Percentiles rank a stretch among this genome's conserved stretches.
Evolutionary conservation across 2,329 filamentous ascomycete genomes (phyloP).

Genomic region (Fusarium denticulatum): DNA sequence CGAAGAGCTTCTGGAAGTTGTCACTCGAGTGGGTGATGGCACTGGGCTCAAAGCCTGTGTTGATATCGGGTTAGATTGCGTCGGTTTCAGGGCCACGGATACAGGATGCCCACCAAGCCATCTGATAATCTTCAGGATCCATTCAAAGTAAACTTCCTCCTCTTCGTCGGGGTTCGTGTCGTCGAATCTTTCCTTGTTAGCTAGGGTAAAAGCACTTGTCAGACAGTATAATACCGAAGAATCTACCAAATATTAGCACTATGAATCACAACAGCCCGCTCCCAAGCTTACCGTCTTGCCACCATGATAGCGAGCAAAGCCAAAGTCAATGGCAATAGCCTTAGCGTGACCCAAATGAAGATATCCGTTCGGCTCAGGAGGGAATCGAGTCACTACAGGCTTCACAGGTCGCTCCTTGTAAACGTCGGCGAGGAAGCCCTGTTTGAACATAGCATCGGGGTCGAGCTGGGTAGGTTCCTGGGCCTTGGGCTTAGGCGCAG

Average conservation of each 20-base stretch:
- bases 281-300: slow-evolving; percentile 61
- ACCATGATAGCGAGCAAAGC: slow-evolving; percentile 86
- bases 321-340: slow-evolving; percentile 96
- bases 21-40: slow-evolving; percentile 89
- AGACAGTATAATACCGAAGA: slow-evolving; percentile 39
- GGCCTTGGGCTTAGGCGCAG: slow-evolving; percentile 57
- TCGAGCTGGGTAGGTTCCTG: slow-evolving; percentile 57
- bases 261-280: neutral
- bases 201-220: neutral
- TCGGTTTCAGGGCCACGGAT: neutral
- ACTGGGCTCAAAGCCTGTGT: slow-evolving; percentile 73
- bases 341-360: slow-evolving; percentile 95
- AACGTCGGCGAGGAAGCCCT: slow-evolving; percentile 78
- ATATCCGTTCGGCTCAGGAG: slow-evolving; percentile 91
- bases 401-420: slow-evolving; percentile 73
- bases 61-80: slow-evolving; percentile 1
- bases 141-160: slow-evolving; percentile 86
- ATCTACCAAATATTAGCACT: slow-evolving; percentile 40
- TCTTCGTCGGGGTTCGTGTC: slow-evolving; percentile 96
- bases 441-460: slow-evolving; percentile 79
- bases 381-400: slow-evolving; percentile 76
- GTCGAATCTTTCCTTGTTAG: slow-evolving; percentile 72
- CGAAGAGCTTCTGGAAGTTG: slow-evolving; percentile 88
- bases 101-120: slow-evolving; percentile 66
- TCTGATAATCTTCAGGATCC: slow-evolving; percentile 86